Evolutionary conservation across 495 filamentous ascomycete genomes (phyloP).

Genomic region (Schizothecium vesticola): DNA sequence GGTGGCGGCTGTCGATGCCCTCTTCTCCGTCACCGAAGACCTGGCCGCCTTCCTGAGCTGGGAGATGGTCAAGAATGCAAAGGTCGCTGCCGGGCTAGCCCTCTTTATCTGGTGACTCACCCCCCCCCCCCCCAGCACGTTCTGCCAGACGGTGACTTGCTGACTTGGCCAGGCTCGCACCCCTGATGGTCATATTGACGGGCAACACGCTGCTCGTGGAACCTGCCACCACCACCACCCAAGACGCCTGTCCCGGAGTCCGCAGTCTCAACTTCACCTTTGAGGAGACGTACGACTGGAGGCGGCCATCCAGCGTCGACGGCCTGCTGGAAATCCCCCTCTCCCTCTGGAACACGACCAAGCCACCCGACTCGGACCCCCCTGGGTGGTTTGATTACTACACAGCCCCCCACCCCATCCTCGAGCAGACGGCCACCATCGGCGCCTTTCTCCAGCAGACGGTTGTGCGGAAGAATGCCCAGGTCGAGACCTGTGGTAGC

Average conservation of each 20-base stretch:
- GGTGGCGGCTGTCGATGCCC: conserved; percentile 31
- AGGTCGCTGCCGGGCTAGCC: conserved; percentile 28
- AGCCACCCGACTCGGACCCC: conserved; percentile 4
- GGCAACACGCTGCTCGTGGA: conserved; percentile 34
- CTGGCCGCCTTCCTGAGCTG: conserved; percentile 24
- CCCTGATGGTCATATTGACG: conserved; percentile 34
- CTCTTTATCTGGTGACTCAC: conserved; percentile 28
- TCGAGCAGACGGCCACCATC: conserved; percentile 24
- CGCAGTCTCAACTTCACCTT: conserved; percentile 33
- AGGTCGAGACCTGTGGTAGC: conserved; percentile 30
- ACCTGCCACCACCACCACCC: conserved; percentile 6
- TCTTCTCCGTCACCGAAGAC: conserved; percentile 34
- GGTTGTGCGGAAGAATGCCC: conserved; percentile 21
- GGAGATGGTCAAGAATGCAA: conserved; percentile 32
- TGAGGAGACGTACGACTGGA: conserved; percentile 34
- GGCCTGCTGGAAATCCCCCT: conserved; percentile 26
- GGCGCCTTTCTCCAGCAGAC: conserved; percentile 29
- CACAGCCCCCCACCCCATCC: conserved; percentile 22
- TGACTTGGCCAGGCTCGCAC: conserved; percentile 19
- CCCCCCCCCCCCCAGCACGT: background rate
- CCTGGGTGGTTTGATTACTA: conserved; percentile 36
- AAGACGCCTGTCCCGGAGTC: conserved; percentile 23
- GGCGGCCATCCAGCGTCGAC: conserved; percentile 23
- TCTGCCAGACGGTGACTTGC: background rate
- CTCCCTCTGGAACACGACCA: conserved; percentile 34